Evolutionary conservation across 2,329 filamentous ascomycete species (phyloP), one percentile per base, ranked within the genome.

Genomic region (Graphilbum fragrans): DNA sequence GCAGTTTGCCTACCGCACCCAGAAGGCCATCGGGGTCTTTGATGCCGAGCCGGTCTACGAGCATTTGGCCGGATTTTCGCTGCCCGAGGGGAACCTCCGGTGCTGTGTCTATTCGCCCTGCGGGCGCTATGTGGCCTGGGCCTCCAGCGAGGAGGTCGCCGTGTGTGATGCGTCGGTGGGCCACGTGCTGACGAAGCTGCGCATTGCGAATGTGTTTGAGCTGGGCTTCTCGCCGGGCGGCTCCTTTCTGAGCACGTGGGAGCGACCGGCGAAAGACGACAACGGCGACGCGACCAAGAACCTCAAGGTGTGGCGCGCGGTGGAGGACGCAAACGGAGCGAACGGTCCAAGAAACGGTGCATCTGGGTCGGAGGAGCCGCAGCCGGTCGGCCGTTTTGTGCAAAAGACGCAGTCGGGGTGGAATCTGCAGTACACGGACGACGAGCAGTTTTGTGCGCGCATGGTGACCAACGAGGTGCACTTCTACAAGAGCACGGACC

Each of bases 401-500:
- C 92, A 98, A 64, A 95, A 95, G 71, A 83, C 80, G 50, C 86
- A 94, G 68, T 86, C 83, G 36, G 86, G 88, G 55, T 96, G 90
- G 90, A 96, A 95, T 59, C 70, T 98, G 57, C 90, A 96, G 65
- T 98, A 96, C 64, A 94, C 88, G 23, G 74, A 77, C 45, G 92
- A 98, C 58, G 92, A 98, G 71, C 77, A 80, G 59, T 90, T 86
- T 61, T 96, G 90, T 61, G 92, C 90, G 50, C 86, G 92, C 51
- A 73, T 81, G 48, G 90, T 96, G 54, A 95, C 86, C 61, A 98
- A 98, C 60, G 88, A 96, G 69, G 85, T 98, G 43, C 92, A 96
- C 55, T 94, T 98, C 62, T 96, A 90, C 68, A 76, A 94, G 63
- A 92, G 86, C 59, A 74, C 82, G 50, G 81, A 96, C 58, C 70